These are phyloP conservation scores for Fomitopsis schrenkii DNA, from an alignment of 1,284 basidiomycete genomes.

Conservation along the genomic window DNA sequence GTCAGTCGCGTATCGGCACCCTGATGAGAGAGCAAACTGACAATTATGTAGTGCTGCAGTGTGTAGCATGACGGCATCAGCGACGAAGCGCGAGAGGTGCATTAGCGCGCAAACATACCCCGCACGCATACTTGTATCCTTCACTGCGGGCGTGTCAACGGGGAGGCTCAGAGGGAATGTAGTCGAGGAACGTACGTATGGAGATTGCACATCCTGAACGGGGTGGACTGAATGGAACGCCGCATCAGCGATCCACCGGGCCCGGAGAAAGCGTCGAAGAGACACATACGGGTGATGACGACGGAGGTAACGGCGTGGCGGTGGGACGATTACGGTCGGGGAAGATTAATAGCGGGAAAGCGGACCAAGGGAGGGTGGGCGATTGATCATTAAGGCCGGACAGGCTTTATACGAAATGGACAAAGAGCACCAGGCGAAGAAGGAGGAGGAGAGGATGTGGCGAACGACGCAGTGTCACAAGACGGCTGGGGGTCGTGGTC, in stretches of 20 bases:
- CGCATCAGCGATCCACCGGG: not conserved
- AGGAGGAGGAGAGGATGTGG: constrained; percentile 13
- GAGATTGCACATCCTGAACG: constrained; percentile 60
- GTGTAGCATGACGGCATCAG: constrained; percentile 19
- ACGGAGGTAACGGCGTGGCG: not conserved
- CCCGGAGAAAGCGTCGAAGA: constrained; percentile 1
- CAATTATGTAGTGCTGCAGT: constrained; percentile 48
- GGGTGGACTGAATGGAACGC: not conserved
- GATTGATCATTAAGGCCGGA: constrained; percentile 10
- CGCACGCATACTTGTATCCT: constrained; percentile 72
- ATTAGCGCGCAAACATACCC: constrained; percentile 38
- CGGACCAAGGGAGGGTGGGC: constrained; percentile 3
- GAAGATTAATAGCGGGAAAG: constrained; percentile 1
- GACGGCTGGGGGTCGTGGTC: constrained; percentile 14
- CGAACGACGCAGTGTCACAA: constrained; percentile 21
- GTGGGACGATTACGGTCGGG: not conserved
- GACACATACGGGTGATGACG: not conserved
- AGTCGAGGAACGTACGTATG: constrained; percentile 51
- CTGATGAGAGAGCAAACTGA: constrained; percentile 26
- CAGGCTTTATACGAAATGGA: constrained; percentile 17
- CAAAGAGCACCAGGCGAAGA: constrained; percentile 19
- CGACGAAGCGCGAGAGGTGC: constrained; percentile 11
- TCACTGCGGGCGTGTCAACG: constrained; percentile 43
- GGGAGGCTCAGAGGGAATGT: constrained; percentile 9
- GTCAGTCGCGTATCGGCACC: constrained; percentile 10